Evolutionary conservation across 768 basidiomycete genomes (phyloP).

Genomic region (Psilocybe sp.): DNA sequence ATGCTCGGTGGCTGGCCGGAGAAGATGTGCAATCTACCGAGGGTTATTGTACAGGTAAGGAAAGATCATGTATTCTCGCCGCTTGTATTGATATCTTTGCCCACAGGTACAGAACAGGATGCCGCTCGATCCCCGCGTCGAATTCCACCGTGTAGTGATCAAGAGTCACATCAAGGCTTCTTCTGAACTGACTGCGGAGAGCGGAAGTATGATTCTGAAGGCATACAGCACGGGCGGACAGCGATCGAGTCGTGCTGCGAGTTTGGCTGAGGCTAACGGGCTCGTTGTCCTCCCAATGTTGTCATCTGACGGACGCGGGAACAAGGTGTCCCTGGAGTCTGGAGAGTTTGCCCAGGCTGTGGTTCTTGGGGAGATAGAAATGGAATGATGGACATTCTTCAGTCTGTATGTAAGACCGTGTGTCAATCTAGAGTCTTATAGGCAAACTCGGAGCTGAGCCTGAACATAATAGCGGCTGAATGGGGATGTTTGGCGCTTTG

Average conservation of each 20-base stretch:
- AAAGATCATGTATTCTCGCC: background rate
- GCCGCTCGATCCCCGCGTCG: constrained; percentile 68
- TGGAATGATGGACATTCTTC: constrained; percentile 9
- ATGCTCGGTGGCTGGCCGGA: constrained; percentile 66
- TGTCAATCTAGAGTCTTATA: background rate
- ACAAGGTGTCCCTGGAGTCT: constrained; percentile 32
- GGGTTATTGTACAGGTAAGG: constrained; percentile 57
- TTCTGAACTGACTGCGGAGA: constrained; percentile 15
- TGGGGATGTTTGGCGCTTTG: too few species aligned
- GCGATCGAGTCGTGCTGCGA: constrained; percentile 78
- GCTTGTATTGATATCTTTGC: background rate
- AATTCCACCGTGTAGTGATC: constrained; percentile 80
- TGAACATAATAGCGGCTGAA: background rate
- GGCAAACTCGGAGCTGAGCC: background rate
- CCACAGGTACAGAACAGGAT: constrained; percentile 57
- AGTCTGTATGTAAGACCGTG: background rate
- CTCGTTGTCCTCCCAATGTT: constrained; percentile 63
- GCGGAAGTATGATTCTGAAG: constrained; percentile 37
- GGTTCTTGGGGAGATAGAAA: constrained; percentile 63
- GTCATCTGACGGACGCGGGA: constrained; percentile 13
- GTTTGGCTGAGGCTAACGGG: constrained; percentile 78
- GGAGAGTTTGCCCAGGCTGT: constrained; percentile 62
- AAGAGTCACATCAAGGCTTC: constrained; percentile 11
- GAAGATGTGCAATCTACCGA: constrained; percentile 52
- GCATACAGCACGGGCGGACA: constrained; percentile 87